Conservation (phyloP, 352 stramenopile genomes). For the Phytophthora cactorum region DNA sequence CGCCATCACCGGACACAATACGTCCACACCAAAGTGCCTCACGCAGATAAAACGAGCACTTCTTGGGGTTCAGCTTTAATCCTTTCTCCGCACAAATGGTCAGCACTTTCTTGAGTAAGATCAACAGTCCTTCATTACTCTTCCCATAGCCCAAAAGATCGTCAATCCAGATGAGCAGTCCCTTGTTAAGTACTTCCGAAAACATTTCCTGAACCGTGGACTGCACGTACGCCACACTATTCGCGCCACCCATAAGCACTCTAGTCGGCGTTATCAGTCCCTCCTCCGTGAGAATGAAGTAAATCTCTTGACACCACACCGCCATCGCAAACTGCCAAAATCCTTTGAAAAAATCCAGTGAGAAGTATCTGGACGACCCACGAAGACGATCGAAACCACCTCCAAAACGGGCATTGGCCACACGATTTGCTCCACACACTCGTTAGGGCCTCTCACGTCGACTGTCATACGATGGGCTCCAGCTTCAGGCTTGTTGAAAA, state of each 20-base stretch:
- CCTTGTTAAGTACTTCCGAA: no score
- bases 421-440: background rate
- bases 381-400: background rate
- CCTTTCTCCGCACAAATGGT: no score
- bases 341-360: background rate
- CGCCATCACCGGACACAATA: constrained; percentile 14
- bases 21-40: constrained; percentile 21
- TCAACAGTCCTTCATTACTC: no score
- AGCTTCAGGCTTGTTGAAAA: background rate
- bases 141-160: no score
- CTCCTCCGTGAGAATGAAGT: no score
- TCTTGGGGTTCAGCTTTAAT: no score
- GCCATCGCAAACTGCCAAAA: background rate
- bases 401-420: background rate
- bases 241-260: no score
- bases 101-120: no score
- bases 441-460: background rate
- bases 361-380: background rate
- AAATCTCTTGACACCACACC: background rate
- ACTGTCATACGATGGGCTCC: background rate
- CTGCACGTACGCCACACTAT: no score
- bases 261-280: no score
- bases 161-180: background rate
- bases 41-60: constrained; percentile 6
- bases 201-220: no score